A percentile compares a stretch with the other conserved stretches of the same genome.
Conservation (phyloP, 2,329 filamentous ascomycete species). For the Botryosphaeria agaves region DNA sequence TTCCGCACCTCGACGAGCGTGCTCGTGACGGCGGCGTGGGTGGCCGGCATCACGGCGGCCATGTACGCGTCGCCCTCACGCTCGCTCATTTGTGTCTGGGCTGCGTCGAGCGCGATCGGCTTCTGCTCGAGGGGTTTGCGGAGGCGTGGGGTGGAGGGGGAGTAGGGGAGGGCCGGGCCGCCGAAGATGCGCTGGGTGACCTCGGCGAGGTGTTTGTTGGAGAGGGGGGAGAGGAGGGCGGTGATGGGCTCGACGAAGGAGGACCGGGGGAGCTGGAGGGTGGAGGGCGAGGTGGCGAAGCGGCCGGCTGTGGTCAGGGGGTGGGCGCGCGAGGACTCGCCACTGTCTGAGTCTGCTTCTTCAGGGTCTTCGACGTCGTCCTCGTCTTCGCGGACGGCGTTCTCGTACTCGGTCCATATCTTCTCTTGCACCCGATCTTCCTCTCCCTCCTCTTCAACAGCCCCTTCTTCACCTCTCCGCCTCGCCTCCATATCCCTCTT, state of each 20-base stretch:
- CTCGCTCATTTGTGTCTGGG: constrained; percentile 49
- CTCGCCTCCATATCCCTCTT: constrained; percentile 18
- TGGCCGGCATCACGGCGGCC: constrained; percentile 49
- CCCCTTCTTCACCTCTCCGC: constrained; percentile 5
- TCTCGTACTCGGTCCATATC: constrained; percentile 13
- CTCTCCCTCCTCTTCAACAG: constrained; percentile 3
- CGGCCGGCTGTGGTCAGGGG: constrained; percentile 57
- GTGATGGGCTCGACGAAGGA: constrained; percentile 54
- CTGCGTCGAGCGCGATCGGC: constrained; percentile 45
- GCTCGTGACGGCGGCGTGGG: constrained; percentile 51
- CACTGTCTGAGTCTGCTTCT: constrained; percentile 16
- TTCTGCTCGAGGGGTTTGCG: constrained; percentile 43
- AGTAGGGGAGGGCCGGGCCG: constrained; percentile 57
- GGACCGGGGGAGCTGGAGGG: constrained; percentile 56
- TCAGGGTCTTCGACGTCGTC: constrained; percentile 5
- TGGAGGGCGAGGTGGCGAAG: constrained; percentile 55
- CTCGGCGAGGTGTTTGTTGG: constrained; percentile 53
- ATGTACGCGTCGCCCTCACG: constrained; percentile 63
- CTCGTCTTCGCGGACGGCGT: constrained; percentile 2
- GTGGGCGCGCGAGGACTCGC: constrained; percentile 44
- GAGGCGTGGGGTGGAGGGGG: constrained; percentile 47
- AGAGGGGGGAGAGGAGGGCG: constrained; percentile 44
- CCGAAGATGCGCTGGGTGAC: constrained; percentile 62
- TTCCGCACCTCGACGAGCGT: constrained; percentile 57
- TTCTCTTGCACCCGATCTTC: constrained; percentile 12